These are phyloP conservation scores for Lentinula lateritia DNA, from an alignment of 768 basidiomycete species.

Conservation along the genomic window DNA sequence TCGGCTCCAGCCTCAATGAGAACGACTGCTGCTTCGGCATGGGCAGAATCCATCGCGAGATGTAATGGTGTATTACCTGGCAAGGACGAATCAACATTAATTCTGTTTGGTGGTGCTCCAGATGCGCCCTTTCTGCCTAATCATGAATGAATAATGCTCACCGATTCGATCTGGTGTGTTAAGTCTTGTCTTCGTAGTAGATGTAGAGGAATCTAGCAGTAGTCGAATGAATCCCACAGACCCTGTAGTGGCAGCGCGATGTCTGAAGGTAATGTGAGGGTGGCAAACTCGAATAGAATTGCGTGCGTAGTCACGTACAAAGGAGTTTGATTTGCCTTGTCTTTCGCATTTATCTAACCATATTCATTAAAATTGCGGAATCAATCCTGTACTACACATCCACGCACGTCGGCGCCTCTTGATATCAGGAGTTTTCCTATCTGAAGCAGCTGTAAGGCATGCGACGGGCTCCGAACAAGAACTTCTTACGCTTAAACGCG, in stretches of 20 bases:
- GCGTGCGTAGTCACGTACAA: conserved; percentile 48
- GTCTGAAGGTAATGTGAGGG: conserved; percentile 40
- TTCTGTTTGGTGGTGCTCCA: neutral
- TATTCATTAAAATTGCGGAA: conserved; percentile 21
- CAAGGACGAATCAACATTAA: neutral
- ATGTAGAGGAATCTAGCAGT: conserved; percentile 79
- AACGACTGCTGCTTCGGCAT: conserved; percentile 84
- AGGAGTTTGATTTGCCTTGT: conserved; percentile 89
- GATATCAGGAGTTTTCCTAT: conserved; percentile 83
- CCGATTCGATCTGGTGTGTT: conserved; percentile 83
- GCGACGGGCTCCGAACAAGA: conserved; percentile 15
- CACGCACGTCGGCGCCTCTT: conserved; percentile 88
- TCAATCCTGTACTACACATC: conserved; percentile 14
- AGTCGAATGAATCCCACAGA: conserved; percentile 85
- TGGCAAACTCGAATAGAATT: conserved; percentile 15
- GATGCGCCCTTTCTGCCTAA: neutral
- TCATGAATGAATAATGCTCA: conserved; percentile 22
- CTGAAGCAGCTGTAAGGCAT: conserved; percentile 39
- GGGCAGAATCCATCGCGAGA: conserved; percentile 94
- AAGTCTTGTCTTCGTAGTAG: conserved; percentile 69
- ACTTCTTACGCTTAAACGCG: conserved; percentile 68
- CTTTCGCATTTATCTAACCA: conserved; percentile 85
- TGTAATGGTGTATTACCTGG: conserved; percentile 94
- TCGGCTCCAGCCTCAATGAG: conserved; percentile 96
- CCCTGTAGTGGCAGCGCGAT: conserved; percentile 95